Percentiles rank a stretch among this genome's conserved stretches.
Evolutionary conservation across 140 eudicot genomes (phyloP).

Genomic region (Artemisia princeps): DNA sequence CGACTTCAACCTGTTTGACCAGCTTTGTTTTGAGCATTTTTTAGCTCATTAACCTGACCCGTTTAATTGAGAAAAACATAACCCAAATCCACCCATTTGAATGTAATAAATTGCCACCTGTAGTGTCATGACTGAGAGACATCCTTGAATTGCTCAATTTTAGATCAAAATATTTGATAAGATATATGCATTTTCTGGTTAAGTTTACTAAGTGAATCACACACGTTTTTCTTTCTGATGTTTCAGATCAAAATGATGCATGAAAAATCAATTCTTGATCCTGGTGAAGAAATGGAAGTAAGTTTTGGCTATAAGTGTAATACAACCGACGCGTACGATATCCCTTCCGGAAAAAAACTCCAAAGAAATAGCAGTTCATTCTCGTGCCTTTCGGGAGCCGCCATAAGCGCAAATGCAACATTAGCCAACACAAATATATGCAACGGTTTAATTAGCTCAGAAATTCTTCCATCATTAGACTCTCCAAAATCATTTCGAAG

Average conservation of each 20-base stretch:
- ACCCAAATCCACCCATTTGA: too few relatives aligned
- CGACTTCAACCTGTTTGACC: too few relatives aligned
- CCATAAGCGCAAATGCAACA: constrained; percentile 84
- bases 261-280: constrained; percentile 40
- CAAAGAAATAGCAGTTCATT: constrained; percentile 60
- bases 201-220: too few relatives aligned
- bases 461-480: constrained; percentile 78
- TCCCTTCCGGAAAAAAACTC: constrained; percentile 41
- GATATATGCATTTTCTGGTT: too few relatives aligned
- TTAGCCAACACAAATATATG: constrained; percentile 88
- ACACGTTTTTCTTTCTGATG: constrained; percentile 5
- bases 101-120: too few relatives aligned
- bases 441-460: constrained; percentile 80
- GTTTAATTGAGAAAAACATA: too few relatives aligned
- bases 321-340: constrained; percentile 42
- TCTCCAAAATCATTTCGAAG: constrained; percentile 82
- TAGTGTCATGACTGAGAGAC: too few relatives aligned
- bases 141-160: too few relatives aligned
- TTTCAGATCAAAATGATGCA: constrained; percentile 50
- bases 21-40: too few relatives aligned
- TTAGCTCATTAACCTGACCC: too few relatives aligned
- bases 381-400: constrained; percentile 89
- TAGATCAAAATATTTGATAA: too few relatives aligned
- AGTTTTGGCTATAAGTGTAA: constrained; percentile 80
- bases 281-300: constrained; percentile 68